Evolutionary conservation across 208 protist species (phyloP), one percentile per base, ranked within the genome.

Genomic region (Leishmania braziliensis): DNA sequence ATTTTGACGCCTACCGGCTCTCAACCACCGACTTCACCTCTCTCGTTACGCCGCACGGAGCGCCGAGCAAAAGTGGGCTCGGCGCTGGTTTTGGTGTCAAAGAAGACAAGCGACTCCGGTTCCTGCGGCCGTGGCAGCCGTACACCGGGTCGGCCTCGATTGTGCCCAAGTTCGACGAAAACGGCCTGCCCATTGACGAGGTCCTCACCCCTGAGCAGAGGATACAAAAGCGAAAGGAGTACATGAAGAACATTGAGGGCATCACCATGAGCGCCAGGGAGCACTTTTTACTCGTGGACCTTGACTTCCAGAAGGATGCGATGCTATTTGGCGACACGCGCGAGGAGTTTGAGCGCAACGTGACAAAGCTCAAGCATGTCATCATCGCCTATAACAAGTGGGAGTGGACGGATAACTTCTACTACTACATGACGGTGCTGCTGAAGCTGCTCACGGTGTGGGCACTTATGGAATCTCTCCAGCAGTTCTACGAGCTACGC

Each of bases 271-370:
- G 92, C 66, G 84, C 86, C 70, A 81, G 88, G 20, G 93, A 97
- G 75, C 95, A 97, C 78, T 96, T 96, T 78, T 80, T 97, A n/a
- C 84, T 97, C n/a, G 92, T 90, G 2, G 95, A 97, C 72, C 85
- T 97, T 9, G 95, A 97, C 84, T 96, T 95, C 77, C 88, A 94
- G 50, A 97, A 94, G 82, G 95, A 97, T 78, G 85, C 93, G 36
- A 83, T 94, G 60, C 82, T 97, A 20, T 95, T 96, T 83, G 95
- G 95, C 43, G 90, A 85, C 72, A 96, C 91, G 3, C 87, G 90
- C 20, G 93, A 94, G 63, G 93, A 96, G 75, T 97, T 97, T 66
- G 92, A 95, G 81, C 84, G 76, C 43, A 97, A 97, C 72, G 93
- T 97, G 10, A 88, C 83, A 18, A 88, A 89, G 69, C 84, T 97